Conservation (phyloP, 345 rosid species). For the Brassica juncea region DNA sequence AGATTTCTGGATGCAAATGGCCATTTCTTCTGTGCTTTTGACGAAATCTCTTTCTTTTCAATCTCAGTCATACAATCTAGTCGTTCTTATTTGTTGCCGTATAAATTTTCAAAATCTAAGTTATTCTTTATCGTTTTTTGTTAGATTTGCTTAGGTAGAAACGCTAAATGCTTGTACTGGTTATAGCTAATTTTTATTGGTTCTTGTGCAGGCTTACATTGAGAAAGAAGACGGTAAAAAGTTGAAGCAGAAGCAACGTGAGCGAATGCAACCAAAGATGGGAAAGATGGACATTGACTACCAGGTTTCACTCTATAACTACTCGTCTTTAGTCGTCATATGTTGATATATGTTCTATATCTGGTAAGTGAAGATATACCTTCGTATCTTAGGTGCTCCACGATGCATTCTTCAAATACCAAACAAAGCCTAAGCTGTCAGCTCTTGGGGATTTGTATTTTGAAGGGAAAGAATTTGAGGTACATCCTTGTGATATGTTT, state of each 20-base stretch:
- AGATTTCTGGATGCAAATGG: neutral
- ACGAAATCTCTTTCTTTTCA: neutral
- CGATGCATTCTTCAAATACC: conserved; percentile 98
- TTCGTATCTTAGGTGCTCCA: conserved; percentile 77
- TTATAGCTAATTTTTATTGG: conserved; percentile 11
- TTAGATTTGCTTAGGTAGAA: neutral
- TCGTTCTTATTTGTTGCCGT: neutral
- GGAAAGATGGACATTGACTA: conserved; percentile 99
- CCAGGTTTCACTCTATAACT: conserved; percentile 60
- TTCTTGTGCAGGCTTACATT: conserved; percentile 82
- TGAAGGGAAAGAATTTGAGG: conserved; percentile 99
- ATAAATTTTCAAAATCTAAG: neutral
- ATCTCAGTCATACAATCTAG: neutral
- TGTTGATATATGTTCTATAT: conserved; percentile 17
- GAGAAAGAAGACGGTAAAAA: conserved; percentile 98
- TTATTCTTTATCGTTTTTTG: neutral
- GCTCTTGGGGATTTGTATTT: conserved; percentile 89
- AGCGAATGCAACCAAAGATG: conserved; percentile 99
- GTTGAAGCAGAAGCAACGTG: conserved; percentile 98
- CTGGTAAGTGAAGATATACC: conserved; percentile 8
- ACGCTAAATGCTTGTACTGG: neutral
- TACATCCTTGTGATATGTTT: conserved; percentile 30
- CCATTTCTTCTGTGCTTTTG: conserved; percentile 12
- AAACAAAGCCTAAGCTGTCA: conserved; percentile 95
- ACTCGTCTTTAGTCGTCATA: conserved; percentile 5